phyloP scores from a whole-genome alignment of 495 filamentous ascomycete genomes.

The Entonaema liquescens region DNA sequence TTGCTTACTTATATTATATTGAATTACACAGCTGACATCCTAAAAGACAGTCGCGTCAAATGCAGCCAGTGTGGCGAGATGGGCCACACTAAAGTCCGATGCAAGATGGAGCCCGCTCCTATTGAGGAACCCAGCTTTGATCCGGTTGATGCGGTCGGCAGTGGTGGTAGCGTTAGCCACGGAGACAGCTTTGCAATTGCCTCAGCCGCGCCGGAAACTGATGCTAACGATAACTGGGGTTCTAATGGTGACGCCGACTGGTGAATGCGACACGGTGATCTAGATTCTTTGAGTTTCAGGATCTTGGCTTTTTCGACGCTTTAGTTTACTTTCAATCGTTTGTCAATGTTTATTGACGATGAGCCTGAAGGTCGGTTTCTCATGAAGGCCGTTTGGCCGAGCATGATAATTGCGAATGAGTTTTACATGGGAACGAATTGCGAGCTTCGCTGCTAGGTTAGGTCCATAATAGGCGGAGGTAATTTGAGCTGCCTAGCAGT shows the following conservation, averaged over 20 bases:
- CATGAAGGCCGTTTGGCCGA: conserved; percentile 1
- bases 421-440: background rate
- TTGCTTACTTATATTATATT: background rate
- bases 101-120: conserved; percentile 53
- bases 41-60: conserved; percentile 67
- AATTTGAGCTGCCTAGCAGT: background rate
- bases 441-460: background rate
- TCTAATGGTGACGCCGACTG: background rate
- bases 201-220: background rate
- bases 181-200: background rate
- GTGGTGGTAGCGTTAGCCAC: background rate
- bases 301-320: background rate
- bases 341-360: background rate
- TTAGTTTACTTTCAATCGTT: background rate
- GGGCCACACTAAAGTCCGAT: conserved; percentile 73
- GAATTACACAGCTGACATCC: conserved; percentile 40
- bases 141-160: background rate
- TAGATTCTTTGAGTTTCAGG: background rate
- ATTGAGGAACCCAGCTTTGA: background rate
- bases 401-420: background rate
- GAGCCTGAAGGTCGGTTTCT: background rate
- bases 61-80: conserved; percentile 80
- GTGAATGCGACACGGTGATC: background rate
- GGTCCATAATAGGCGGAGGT: background rate
- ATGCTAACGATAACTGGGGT: background rate